A percentile compares a stretch with the other conserved stretches of the same genome.
Evolutionary conservation across 768 basidiomycete genomes (phyloP).

Genomic region (Hirschioporus abietinus): DNA sequence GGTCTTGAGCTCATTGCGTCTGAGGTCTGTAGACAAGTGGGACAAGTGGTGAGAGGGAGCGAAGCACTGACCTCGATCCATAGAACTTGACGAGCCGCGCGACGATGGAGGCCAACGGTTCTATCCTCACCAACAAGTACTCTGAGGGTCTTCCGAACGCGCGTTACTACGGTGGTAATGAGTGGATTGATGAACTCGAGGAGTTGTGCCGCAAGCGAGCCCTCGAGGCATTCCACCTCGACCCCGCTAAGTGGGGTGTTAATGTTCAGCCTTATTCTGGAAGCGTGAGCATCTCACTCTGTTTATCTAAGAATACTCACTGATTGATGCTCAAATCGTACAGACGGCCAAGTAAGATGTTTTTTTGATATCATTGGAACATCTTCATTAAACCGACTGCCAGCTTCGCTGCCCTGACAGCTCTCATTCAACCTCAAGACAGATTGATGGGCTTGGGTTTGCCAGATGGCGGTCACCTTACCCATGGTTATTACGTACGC

Average conservation of each 20-base stretch:
- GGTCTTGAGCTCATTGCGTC: conserved; percentile 99
- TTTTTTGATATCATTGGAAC: conserved; percentile 1
- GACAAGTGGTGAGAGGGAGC: conserved; percentile 3
- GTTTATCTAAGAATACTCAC: conserved; percentile 14
- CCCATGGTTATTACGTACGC: conserved; percentile 92
- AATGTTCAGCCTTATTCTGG: conserved; percentile 99
- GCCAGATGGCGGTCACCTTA: conserved; percentile 95
- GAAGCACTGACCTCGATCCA: not conserved
- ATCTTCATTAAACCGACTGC: conserved; percentile 12
- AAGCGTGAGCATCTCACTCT: conserved; percentile 48
- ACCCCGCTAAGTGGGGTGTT: conserved; percentile 91
- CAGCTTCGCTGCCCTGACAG: conserved; percentile 95
- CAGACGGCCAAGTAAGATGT: conserved; percentile 79
- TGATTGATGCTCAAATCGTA: conserved; percentile 10
- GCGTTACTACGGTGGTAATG: conserved; percentile 97
- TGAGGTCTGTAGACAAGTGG: conserved; percentile 54
- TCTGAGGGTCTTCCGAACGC: conserved; percentile 98
- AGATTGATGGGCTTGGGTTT: conserved; percentile 98
- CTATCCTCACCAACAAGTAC: conserved; percentile 98
- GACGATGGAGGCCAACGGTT: conserved; percentile 97
- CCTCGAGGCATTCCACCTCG: conserved; percentile 92
- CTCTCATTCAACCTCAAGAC: conserved; percentile 94
- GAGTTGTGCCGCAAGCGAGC: conserved; percentile 92
- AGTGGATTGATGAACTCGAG: conserved; percentile 96
- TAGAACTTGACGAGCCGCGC: conserved; percentile 96